Base-by-base conservation (phyloP, 1,284 basidiomycete genomes). In the Ganoderma multipileum region DNA sequence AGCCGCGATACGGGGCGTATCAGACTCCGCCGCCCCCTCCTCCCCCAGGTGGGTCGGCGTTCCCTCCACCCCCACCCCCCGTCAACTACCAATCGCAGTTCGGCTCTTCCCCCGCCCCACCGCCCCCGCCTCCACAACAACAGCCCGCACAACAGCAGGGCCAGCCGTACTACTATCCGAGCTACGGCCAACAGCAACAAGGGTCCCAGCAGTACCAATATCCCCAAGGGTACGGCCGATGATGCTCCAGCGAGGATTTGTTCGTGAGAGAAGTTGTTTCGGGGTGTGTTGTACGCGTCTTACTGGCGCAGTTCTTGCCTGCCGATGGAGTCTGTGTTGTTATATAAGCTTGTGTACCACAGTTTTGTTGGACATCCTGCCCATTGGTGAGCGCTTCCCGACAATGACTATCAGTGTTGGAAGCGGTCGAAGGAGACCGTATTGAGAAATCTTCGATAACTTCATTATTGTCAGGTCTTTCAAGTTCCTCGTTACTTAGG, bases 31-130 rank as follows among this genome's bases (percentile, higher is more conserved):
- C 70, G 7, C 69, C 71, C 1, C 59, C 50, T 7, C 62, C 62
- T 7, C 63, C 62, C 28, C 30, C 60, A 14, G 66, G 63, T 2
- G 52, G 57, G 3, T 71, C 75, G 2, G 66, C 69, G 0, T 75
- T 81, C 41, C 80, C 79, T 2, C 81, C 80, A 0, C 83, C 81
- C 0, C 81, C 83, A 0, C 77, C 78, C 0, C 78, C 80, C 0
- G 69, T 81, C 8, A 75, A 71, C 36, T 79, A 80, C 57, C 77
- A 76, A 41, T 73, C 76, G 38, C 79, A 78, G 66, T 76, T 75
- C 55, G 71, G 70, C 20, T 64, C 73, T 58, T 65, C 70, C 5
- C 72, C 70, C 0, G 67, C 72, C 3, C 72, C 73, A n/a, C 76
- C 74, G 2, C 80, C 80, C 1, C 80, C 76, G 0, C 68, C 73